Evolutionary conservation across 1,139 yeast genomes (phyloP), one percentile per base, ranked within the genome.

Genomic region (Yamadazyma siamensis): DNA sequence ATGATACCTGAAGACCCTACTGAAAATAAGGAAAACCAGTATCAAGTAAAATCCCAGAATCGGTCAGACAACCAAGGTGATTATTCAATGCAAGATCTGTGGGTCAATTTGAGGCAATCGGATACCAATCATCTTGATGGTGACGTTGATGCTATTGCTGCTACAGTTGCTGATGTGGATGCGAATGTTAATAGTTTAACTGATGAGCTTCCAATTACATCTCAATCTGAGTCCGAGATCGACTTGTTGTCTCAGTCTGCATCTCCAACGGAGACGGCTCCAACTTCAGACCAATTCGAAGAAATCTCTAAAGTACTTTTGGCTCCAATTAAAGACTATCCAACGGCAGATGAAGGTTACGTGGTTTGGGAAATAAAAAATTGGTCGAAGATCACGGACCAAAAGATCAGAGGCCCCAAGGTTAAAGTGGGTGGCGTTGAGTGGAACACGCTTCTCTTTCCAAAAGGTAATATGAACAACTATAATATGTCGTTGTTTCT

Each of bases 401-500:
- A 69, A 19, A 65, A 65, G 39, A 82, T 41, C 70, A 80, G 68
- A 33, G 66, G 72, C 5, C 72, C 73, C 1, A 54, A 59, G 10
- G 81, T 81, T 46, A 65, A 58, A 32, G 72, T 81, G 40, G 95
- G 94, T 3, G 82, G 75, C 6, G 80, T 59, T 49, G 74, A 75
- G 30, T 88, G 94, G 87, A 77, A 81, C 44, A 56, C 87, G 6
- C 61, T 89, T 29, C 56, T 89, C 25, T 86, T 87, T 50, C 96
- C 96, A 0, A 73, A 71, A 33, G 95, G 91, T 4, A 79, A 79
- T 44, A 66, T 69, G 33, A 61, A 65, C 37, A 64, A 68, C 23
- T 59, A 57, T 32, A 42, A 44, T n/a, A 47, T 81, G 10, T 82
- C 89, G 2, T 56, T 80, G 13, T 82, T 81, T 51, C 56, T 82